Conservation (phyloP, 2,329 filamentous ascomycete species). For the Cordyceps farinosa region DNA sequence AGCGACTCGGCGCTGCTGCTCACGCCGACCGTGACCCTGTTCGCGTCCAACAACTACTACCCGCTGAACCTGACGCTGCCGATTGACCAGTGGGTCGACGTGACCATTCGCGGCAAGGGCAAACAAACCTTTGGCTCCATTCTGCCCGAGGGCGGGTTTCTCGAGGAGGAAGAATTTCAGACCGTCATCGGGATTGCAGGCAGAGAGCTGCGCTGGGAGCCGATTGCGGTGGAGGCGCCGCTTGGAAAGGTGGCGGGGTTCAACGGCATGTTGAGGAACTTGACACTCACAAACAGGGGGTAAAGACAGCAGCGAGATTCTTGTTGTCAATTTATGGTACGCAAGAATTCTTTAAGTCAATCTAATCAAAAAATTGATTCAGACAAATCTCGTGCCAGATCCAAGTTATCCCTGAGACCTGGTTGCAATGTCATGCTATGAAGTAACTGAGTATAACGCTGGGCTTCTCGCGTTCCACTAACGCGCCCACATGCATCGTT, state of each 20-base stretch:
- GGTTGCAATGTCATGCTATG: too few species aligned
- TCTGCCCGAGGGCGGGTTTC: neutral
- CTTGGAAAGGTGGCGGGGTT: constrained; percentile 34
- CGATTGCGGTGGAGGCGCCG: constrained; percentile 45
- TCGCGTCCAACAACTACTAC: constrained; percentile 35
- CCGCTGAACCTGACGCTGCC: constrained; percentile 33
- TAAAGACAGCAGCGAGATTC: neutral
- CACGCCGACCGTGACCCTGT: constrained; percentile 35
- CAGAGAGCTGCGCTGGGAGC: constrained; percentile 37
- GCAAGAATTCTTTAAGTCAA: neutral
- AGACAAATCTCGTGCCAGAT: too few species aligned
- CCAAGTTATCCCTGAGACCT: too few species aligned
- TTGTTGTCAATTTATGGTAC: too few species aligned
- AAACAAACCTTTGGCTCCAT: constrained; percentile 30
- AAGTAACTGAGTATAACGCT: too few species aligned
- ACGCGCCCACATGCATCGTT: too few species aligned
- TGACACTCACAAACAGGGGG: constrained; percentile 27
- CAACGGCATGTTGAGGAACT: constrained; percentile 30
- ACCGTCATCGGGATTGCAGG: constrained; percentile 42
- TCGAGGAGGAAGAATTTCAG: constrained; percentile 37
- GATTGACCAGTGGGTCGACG: constrained; percentile 27
- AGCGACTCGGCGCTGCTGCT: constrained; percentile 41
- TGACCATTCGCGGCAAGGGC: constrained; percentile 30
- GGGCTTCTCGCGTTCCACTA: too few species aligned
- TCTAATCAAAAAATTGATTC: too few species aligned